These are phyloP conservation scores for Sclerotinia spermophila DNA, from an alignment of 2,329 filamentous ascomycete genomes.

Conservation along the genomic window DNA sequence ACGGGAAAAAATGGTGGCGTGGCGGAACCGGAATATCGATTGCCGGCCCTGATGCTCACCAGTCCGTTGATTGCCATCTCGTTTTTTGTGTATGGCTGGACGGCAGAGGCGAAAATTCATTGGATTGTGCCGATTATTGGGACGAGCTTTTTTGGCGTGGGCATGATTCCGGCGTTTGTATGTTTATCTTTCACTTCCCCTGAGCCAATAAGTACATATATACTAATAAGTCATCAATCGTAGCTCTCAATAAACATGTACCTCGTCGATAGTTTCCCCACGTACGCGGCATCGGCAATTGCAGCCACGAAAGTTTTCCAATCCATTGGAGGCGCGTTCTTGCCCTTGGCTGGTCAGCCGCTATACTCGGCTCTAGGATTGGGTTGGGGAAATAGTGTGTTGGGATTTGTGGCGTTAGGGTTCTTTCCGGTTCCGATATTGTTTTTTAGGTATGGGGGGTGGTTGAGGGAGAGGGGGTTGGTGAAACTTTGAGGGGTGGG, in stretches of 20 bases:
- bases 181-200: not conserved
- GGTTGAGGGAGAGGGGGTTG: not conserved
- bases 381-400: slow-evolving; percentile 10
- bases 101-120: slow-evolving; percentile 37
- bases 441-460: not conserved
- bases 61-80: slow-evolving; percentile 41
- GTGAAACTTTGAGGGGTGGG: not conserved
- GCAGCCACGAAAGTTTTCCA: slow-evolving; percentile 8
- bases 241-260: slow-evolving; percentile 11
- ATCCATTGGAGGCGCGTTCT: not conserved
- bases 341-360: not conserved
- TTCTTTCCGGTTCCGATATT: slow-evolving; percentile 9
- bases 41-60: slow-evolving; percentile 40
- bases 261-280: slow-evolving; percentile 7
- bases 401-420: not conserved
- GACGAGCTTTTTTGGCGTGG: slow-evolving; percentile 4
- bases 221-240: not conserved
- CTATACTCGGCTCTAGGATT: not conserved
- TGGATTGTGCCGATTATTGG: slow-evolving; percentile 42
- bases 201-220: fast-evolving
- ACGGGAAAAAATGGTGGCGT: slow-evolving; percentile 42
- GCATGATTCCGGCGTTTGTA: slow-evolving; percentile 12
- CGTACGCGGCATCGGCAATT: not conserved
- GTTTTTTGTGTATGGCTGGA: slow-evolving; percentile 48
- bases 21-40: slow-evolving; percentile 40